Evolutionary conservation across 2,329 filamentous ascomycete species (phyloP).

Genomic region (Trichoderma aggressivum): DNA sequence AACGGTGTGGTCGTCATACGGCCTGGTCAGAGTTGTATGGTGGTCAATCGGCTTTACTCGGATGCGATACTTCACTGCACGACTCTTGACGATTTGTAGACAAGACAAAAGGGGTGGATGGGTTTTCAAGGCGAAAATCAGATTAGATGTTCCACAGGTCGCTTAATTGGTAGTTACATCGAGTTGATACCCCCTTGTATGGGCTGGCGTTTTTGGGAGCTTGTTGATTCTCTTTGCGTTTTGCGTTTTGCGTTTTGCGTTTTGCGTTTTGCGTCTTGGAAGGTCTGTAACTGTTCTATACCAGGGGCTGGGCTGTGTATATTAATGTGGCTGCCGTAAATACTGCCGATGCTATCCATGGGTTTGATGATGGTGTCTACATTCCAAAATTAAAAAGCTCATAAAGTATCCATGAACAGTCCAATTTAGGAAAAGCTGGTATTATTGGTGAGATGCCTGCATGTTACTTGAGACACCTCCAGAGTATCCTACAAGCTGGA

Average conservation of each 20-base stretch:
- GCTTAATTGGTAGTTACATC: neutral
- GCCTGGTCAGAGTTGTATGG: conserved; percentile 36
- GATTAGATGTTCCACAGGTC: neutral
- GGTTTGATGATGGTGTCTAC: neutral
- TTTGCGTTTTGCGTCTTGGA: neutral
- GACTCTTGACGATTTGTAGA: conserved; percentile 26
- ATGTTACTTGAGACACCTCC: neutral
- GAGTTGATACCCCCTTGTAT: conserved; percentile 12
- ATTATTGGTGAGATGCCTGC: neutral
- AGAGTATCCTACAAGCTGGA: neutral
- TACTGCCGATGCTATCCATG: neutral
- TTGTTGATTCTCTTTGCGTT: neutral
- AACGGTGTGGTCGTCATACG: conserved; percentile 45
- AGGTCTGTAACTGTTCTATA: neutral
- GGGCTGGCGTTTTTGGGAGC: neutral
- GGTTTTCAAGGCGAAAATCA: neutral
- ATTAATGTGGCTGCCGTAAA: neutral
- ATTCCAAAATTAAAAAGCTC: neutral
- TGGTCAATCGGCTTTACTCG: conserved; percentile 43
- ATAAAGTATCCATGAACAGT: neutral
- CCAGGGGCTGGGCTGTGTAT: neutral
- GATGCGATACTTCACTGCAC: conserved; percentile 44
- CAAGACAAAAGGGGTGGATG: neutral
- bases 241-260: neutral
- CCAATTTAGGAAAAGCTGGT: neutral